These are phyloP conservation scores for Tarenaya hassleriana DNA, from an alignment of 345 rosid species.

Conservation along the genomic window DNA sequence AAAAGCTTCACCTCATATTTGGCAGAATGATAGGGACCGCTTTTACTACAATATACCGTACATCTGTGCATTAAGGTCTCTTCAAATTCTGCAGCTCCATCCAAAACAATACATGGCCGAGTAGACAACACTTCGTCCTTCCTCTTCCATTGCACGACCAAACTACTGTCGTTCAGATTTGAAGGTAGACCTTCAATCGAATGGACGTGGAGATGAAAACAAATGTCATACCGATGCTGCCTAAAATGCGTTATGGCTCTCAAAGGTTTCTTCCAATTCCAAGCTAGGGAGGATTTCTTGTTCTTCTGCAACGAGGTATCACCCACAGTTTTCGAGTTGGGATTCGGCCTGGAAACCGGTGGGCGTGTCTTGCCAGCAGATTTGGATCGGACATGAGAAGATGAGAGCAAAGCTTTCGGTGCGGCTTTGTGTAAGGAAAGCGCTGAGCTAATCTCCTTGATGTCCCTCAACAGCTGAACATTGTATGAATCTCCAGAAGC, in stretches of 20 bases:
- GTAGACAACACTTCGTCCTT: conserved; percentile 52
- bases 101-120: conserved; percentile 35
- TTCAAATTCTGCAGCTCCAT: conserved; percentile 57
- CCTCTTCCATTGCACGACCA: conserved; percentile 66
- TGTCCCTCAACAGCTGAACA: conserved; percentile 58
- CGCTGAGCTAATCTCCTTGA: conserved; percentile 71
- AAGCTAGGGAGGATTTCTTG: conserved; percentile 40
- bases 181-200: conserved; percentile 66
- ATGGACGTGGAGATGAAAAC: conserved; percentile 69
- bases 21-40: conserved; percentile 47
- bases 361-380: conserved; percentile 36
- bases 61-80: conserved; percentile 59
- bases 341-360: conserved; percentile 27
- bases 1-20: conserved; percentile 58
- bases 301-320: conserved; percentile 27
- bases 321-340: conserved; percentile 16
- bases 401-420: conserved; percentile 35
- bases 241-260: conserved; percentile 65
- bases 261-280: conserved; percentile 84
- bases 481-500: conserved; percentile 31
- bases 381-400: conserved; percentile 35
- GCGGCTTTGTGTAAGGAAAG: conserved; percentile 45
- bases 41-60: conserved; percentile 53
- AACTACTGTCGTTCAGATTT: conserved; percentile 37
- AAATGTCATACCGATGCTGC: conserved; percentile 46